phyloP scores from a whole-genome alignment of 169 alveolate genomes.

The Theileria annulata region DNA sequence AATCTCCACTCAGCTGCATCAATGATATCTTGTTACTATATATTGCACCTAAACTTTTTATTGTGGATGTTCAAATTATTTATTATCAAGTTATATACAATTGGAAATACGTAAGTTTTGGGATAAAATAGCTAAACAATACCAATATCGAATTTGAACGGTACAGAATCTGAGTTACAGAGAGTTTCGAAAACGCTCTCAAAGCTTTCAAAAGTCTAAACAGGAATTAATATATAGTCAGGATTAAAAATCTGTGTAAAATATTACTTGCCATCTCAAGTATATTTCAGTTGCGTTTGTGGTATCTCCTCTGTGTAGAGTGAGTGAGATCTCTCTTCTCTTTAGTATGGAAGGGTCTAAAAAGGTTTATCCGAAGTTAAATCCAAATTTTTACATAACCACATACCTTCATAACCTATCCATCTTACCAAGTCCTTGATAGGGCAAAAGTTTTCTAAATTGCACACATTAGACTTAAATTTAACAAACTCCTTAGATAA shows the following conservation, averaged over 20 bases:
- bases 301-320: conserved; percentile 42
- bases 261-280: conserved; percentile 52
- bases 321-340: conserved; percentile 60
- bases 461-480: not conserved
- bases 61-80: not conserved
- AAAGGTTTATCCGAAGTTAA: not conserved
- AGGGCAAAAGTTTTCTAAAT: conserved; percentile 62
- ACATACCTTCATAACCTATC: conserved; percentile 60
- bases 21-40: conserved; percentile 83
- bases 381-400: conserved; percentile 3
- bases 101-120: not conserved
- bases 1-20: conserved; percentile 73
- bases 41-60: conserved; percentile 92
- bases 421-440: conserved; percentile 62
- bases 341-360: conserved; percentile 33
- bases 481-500: not conserved
- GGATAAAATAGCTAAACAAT: not conserved
- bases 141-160: conserved; percentile 66
- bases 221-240: not conserved
- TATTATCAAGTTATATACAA: not conserved
- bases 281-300: conserved; percentile 33
- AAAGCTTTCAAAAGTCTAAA: conserved; percentile 37
- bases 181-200: conserved; percentile 31
- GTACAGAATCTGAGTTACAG: conserved; percentile 52
- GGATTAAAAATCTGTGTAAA: not conserved